A percentile compares a stretch with the other conserved stretches of the same genome.
phyloP scores from a whole-genome alignment of 2,329 filamentous ascomycete genomes.

The Rutstroemia sydowiana region DNA sequence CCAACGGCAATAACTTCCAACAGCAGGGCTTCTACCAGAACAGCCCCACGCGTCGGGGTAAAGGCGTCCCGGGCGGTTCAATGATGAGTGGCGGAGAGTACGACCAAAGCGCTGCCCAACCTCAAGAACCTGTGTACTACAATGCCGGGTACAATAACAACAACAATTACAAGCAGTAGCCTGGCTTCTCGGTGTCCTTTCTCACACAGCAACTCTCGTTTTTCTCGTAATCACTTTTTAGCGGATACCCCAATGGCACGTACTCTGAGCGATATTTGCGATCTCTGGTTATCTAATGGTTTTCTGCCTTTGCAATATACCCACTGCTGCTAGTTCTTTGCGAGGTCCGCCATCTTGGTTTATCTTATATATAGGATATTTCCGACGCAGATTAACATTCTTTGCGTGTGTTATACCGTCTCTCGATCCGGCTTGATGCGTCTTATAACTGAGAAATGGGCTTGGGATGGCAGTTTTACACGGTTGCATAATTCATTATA shows the following conservation, averaged over 20 bases:
- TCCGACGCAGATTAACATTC: too few species aligned
- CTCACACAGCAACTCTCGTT: neutral
- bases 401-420: too few species aligned
- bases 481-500: too few species aligned
- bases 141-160: constrained; percentile 2
- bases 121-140: neutral
- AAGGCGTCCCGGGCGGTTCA: neutral
- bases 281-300: neutral
- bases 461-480: too few species aligned
- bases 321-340: neutral
- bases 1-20: neutral
- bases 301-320: neutral
- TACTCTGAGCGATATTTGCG: neutral
- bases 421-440: too few species aligned
- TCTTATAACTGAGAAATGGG: too few species aligned
- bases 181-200: neutral
- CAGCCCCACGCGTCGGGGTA: neutral
- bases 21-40: neutral
- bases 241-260: constrained; percentile 3
- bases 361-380: neutral
- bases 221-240: neutral
- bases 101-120: neutral
- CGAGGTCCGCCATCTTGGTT: neutral
- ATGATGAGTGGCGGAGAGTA: neutral
- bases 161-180: neutral